phyloP scores from a whole-genome alignment of 163 green algal species.

The Chlorella variabilis region DNA sequence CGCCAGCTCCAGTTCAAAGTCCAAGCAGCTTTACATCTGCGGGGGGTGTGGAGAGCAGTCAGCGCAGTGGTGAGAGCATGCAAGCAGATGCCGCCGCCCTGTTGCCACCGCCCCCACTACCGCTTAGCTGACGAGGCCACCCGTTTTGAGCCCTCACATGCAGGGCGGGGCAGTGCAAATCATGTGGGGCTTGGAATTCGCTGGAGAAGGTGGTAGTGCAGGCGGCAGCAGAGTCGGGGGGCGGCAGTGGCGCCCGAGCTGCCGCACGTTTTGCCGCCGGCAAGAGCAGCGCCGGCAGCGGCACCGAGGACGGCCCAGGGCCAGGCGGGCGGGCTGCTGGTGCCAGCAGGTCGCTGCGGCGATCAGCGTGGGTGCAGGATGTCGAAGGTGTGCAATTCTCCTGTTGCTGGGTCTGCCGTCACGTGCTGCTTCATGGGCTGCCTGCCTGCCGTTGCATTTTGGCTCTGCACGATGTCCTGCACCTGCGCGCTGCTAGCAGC shows the following conservation, averaged over 20 bases:
- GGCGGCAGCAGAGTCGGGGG: slow-evolving; percentile 26
- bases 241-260: slow-evolving; percentile 44
- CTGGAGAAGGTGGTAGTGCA: slow-evolving; percentile 45
- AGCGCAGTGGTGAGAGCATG: slow-evolving; percentile 55
- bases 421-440: not conserved
- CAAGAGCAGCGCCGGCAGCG: not conserved
- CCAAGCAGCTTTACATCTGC: slow-evolving; percentile 66
- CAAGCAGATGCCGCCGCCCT: slow-evolving; percentile 29
- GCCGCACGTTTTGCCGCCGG: slow-evolving; percentile 40
- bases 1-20: slow-evolving; percentile 17
- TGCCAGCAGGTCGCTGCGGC: not conserved
- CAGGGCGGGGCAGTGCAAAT: slow-evolving; percentile 3
- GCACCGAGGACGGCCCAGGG: not conserved
- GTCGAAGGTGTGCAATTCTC: not conserved
- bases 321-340: not conserved
- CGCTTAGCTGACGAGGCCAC: not conserved
- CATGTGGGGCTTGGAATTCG: slow-evolving; percentile 4
- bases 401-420: not conserved
- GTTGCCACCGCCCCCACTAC: slow-evolving; percentile 56
- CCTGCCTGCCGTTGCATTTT: not conserved
- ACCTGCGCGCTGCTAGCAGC: not conserved
- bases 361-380: slow-evolving; percentile 30
- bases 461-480: not conserved
- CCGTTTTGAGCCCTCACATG: not conserved
- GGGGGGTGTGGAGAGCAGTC: slow-evolving; percentile 57